Evolutionary conservation across 1,284 basidiomycete genomes (phyloP), one percentile per base, ranked within the genome.

Genomic region (Athelia sp.): DNA sequence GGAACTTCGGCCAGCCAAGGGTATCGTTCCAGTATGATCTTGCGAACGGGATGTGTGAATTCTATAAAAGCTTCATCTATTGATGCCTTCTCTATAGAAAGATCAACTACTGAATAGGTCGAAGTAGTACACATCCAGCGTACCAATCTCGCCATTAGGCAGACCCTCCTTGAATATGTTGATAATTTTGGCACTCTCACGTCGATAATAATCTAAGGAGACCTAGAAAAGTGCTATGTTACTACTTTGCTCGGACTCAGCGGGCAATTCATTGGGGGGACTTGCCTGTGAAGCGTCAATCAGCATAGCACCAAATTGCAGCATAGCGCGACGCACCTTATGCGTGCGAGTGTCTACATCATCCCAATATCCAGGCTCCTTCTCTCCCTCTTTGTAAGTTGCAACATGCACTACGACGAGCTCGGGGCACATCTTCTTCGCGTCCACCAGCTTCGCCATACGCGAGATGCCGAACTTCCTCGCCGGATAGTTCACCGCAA

Each of bases 401-500:
- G 95, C 93, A 38, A 98, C 94, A 70, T 99, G 96, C 14, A 97
- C 87, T 4, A 92, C 82, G 36, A 83, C 73, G 3, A 99, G 71
- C 45, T 91, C 71, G 0, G 95, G 94, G 65, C 95, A 99, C 54
- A 84, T 80, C 64, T 89, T 86, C 66, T 84, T 81, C 4, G 94
- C 90, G 46, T 94, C 89, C 53, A 82, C 78, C 51, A 88, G 67
- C 67, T 82, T 87, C 64, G 82, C 81, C 81, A 90, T 83, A 21
- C 94, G 73, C 18, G 90, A 91, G 60, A 99, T 95, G 2, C 88
- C 95, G 59, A 79, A 96, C 60, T 84, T 85, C 50, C 96, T 78
- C 0, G 97, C 96, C 2, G 93, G 88, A 64, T 99, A 99, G 67
- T 95, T 97, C 54, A 99, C 90, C 0, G 97, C 97, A 53, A 99